Percentiles rank a stretch among this genome's conserved stretches.
phyloP scores from a whole-genome alignment of 768 basidiomycete species.

The Termitomyces sp. region DNA sequence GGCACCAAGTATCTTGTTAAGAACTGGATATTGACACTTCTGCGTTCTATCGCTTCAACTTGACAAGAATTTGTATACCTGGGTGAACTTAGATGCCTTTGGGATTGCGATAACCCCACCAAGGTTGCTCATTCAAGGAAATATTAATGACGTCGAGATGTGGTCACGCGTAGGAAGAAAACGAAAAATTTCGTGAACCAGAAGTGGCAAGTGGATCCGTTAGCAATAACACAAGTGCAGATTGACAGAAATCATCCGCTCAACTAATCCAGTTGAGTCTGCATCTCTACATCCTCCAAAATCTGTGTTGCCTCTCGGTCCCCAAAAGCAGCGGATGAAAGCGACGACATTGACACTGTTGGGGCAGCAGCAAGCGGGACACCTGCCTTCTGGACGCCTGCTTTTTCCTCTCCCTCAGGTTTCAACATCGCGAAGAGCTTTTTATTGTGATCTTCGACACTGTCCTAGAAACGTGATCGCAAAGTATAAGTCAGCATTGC shows the following conservation, averaged over 20 bases:
- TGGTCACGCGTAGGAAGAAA: background rate
- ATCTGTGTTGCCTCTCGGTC: background rate
- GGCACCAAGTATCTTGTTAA: too few species aligned
- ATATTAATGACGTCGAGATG: too few species aligned
- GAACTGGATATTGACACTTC: too few species aligned
- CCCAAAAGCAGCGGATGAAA: background rate
- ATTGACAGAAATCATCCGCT: background rate
- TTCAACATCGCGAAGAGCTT: slow-evolving; percentile 22
- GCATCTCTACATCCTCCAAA: slow-evolving; percentile 1
- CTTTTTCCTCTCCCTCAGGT: background rate
- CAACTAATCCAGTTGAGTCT: background rate
- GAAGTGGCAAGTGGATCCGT: background rate
- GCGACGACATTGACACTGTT: background rate
- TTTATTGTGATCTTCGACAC: slow-evolving; percentile 30
- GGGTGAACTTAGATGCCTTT: too few species aligned
- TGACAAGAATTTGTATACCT: too few species aligned
- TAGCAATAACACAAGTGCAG: background rate
- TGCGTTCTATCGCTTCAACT: too few species aligned
- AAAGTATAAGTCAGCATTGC: background rate
- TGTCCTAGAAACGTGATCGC: slow-evolving; percentile 21
- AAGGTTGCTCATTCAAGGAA: too few species aligned
- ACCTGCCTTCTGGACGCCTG: background rate
- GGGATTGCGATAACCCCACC: too few species aligned
- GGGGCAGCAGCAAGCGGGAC: background rate
- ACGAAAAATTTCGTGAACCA: background rate